Conservation (phyloP, 1,284 basidiomycete genomes). For the Anthracocystis walkeri region DNA sequence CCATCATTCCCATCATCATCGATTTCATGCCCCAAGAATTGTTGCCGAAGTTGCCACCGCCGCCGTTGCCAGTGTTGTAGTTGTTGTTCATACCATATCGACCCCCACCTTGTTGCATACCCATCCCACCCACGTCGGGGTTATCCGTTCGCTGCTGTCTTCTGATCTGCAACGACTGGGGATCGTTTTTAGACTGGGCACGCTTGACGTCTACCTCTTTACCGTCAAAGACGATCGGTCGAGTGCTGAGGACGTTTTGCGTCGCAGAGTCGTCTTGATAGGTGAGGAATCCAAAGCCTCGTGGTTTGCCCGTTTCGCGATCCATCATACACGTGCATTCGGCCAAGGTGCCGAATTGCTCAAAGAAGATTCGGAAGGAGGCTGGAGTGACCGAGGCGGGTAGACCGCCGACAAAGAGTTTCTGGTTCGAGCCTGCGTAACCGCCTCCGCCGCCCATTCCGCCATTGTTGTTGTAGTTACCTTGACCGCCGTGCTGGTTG, state of each 20-base stretch:
- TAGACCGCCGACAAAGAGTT: slow-evolving; percentile 92
- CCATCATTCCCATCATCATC: slow-evolving; percentile 72
- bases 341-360: slow-evolving; percentile 87
- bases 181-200: slow-evolving; percentile 56
- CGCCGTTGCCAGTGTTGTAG: slow-evolving; percentile 68
- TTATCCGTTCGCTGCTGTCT: slow-evolving; percentile 32
- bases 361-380: slow-evolving; percentile 90
- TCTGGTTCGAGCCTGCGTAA: slow-evolving; percentile 51
- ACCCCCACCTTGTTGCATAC: slow-evolving; percentile 16
- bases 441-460: slow-evolving; percentile 7
- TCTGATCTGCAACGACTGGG: slow-evolving; percentile 36
- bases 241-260: slow-evolving; percentile 73
- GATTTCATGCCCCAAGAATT: slow-evolving; percentile 69
- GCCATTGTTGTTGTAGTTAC: slow-evolving; percentile 2
- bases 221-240: slow-evolving; percentile 69
- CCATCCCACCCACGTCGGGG: slow-evolving; percentile 16
- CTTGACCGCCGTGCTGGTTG: slow-evolving; percentile 11
- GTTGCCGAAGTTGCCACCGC: slow-evolving; percentile 76
- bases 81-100: slow-evolving; percentile 16
- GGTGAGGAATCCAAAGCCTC: slow-evolving; percentile 97
- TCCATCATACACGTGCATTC: slow-evolving; percentile 99
- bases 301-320: slow-evolving; percentile 91
- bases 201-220: slow-evolving; percentile 89
- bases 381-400: slow-evolving; percentile 91
- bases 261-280: slow-evolving; percentile 88